These are phyloP conservation scores for Eucalyptus melliodora DNA, from an alignment of 345 rosid genomes.

Conservation along the genomic window DNA sequence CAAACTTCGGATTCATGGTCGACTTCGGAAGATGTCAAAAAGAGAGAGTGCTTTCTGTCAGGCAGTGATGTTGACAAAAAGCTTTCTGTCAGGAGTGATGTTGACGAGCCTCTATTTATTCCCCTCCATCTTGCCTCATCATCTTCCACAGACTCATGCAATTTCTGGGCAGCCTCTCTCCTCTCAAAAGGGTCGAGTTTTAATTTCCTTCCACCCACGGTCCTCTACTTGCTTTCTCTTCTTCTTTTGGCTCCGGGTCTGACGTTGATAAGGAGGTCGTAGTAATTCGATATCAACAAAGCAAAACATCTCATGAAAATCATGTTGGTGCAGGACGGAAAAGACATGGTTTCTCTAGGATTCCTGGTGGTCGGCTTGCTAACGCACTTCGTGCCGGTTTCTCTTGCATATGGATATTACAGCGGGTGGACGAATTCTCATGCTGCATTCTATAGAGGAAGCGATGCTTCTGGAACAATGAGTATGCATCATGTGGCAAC, in stretches of 20 bases:
- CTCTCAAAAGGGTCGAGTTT: background rate
- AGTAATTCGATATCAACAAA: background rate
- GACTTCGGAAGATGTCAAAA: background rate
- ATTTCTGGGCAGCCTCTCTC: background rate
- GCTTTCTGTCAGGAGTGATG: conserved; percentile 7
- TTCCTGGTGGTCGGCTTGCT: background rate
- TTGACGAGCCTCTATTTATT: conserved; percentile 34
- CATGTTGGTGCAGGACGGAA: background rate
- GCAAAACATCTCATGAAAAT: background rate
- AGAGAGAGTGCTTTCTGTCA: background rate
- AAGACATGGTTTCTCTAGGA: conserved; percentile 1
- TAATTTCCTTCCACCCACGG: background rate
- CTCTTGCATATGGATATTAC: background rate
- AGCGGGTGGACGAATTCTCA: conserved; percentile 63
- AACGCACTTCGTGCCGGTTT: background rate
- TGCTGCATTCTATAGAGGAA: conserved; percentile 70
- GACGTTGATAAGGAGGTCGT: background rate
- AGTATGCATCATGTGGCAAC: conserved; percentile 10
- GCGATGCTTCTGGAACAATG: conserved; percentile 81
- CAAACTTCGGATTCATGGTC: background rate
- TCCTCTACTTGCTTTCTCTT: background rate
- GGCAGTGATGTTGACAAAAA: conserved; percentile 18
- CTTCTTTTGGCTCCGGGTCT: background rate
- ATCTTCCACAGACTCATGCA: conserved; percentile 2
- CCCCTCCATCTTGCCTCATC: background rate